These are phyloP conservation scores for Colletotrichum cuscutae DNA, from an alignment of 2,329 filamentous ascomycete species.

Conservation along the genomic window DNA sequence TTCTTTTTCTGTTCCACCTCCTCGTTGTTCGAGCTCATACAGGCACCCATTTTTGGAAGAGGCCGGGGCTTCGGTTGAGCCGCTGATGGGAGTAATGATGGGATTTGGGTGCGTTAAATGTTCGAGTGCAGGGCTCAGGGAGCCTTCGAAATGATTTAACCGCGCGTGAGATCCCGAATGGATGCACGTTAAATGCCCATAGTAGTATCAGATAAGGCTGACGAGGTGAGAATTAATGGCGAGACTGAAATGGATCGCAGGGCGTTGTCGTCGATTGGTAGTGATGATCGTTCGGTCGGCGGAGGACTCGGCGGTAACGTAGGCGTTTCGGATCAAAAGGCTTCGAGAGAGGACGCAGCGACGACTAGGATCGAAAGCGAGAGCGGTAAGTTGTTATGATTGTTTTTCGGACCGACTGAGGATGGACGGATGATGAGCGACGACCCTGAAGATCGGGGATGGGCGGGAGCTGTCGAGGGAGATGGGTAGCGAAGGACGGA, in stretches of 20 bases:
- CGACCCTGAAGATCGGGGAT: slow-evolving; percentile 17
- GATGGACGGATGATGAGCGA: slow-evolving; percentile 27
- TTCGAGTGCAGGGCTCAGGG: slow-evolving; percentile 8
- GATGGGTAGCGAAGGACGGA: slow-evolving; percentile 33
- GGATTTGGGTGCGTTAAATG: not conserved
- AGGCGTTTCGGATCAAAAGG: slow-evolving; percentile 1
- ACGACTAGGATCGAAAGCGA: not conserved
- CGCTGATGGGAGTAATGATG: not conserved
- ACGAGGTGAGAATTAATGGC: not conserved
- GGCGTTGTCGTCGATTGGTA: not conserved
- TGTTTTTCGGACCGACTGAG: slow-evolving; percentile 7
- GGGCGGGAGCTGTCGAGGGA: slow-evolving; percentile 32
- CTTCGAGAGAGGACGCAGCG: not conserved
- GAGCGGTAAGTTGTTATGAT: not conserved
- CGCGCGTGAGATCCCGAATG: not conserved
- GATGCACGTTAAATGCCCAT: slow-evolving; percentile 33
- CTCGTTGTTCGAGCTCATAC: slow-evolving; percentile 89
- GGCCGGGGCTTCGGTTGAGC: not conserved
- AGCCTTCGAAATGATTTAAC: not conserved
- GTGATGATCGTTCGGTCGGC: slow-evolving; percentile 1
- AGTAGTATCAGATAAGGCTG: slow-evolving; percentile 6
- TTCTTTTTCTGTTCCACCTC: slow-evolving; percentile 95
- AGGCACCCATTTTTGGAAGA: slow-evolving; percentile 80
- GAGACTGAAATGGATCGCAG: not conserved
- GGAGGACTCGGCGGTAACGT: slow-evolving; percentile 21